Conservation (phyloP, 306 rosid genomes). For the Castanea crenata region DNA sequence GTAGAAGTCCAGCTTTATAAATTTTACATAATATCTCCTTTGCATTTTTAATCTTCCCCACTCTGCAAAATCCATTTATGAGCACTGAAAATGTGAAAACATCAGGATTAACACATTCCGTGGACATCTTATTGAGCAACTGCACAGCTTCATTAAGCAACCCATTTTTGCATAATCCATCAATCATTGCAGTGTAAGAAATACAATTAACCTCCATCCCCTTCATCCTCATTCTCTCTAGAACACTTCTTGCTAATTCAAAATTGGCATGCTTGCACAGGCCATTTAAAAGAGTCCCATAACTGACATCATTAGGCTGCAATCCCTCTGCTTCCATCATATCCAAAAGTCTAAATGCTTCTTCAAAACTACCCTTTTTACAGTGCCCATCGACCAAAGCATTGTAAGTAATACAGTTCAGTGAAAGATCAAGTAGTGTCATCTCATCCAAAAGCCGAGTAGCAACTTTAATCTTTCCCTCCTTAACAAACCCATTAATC, state of each 20-base stretch:
- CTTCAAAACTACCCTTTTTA: conserved; percentile 36
- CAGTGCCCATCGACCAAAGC: conserved; percentile 59
- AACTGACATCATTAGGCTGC: conserved; percentile 60
- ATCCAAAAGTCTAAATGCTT: conserved; percentile 60
- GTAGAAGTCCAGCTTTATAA: conserved; percentile 51
- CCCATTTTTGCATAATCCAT: conserved; percentile 70
- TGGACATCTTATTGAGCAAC: conserved; percentile 47
- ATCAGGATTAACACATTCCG: conserved; percentile 49
- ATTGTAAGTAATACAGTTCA: conserved; percentile 57
- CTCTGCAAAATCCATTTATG: conserved; percentile 66
- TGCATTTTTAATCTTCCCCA: conserved; percentile 51
- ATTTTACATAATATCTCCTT: conserved; percentile 67
- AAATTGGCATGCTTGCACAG: conserved; percentile 54
- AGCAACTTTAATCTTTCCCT: conserved; percentile 69
- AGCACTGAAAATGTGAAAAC: conserved; percentile 64
- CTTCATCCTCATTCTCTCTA: conserved; percentile 52
- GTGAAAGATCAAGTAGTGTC: conserved; percentile 43
- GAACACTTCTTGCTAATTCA: conserved; percentile 43
- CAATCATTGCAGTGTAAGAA: conserved; percentile 53
- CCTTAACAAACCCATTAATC: conserved; percentile 72
- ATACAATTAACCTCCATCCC: conserved; percentile 38
- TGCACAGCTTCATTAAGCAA: conserved; percentile 57
- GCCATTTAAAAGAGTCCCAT: conserved; percentile 58
- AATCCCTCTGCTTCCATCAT: conserved; percentile 52
- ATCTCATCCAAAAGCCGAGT: conserved; percentile 64